Base-by-base conservation (phyloP, 257 asterid species). In the Nicotiana undulata region DNA sequence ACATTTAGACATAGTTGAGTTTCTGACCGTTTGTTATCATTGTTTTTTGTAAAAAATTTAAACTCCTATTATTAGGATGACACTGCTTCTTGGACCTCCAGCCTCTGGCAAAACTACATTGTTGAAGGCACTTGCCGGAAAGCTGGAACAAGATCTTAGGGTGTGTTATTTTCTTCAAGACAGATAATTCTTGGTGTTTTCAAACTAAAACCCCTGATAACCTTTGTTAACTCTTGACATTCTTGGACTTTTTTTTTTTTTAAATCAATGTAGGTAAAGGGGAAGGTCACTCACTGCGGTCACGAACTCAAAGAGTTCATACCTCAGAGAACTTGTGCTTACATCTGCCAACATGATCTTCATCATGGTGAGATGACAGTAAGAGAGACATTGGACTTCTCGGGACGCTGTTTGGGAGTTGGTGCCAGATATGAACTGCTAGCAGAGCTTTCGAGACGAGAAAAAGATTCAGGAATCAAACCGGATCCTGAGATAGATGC, bases 331-430 rank as follows among this genome's bases (percentile, higher is more conserved):
- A 93, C 98, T 75, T 94, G 98, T 80, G 87, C 98, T 22, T 94
- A 94, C 40, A 94, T 94, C 79, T 89, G 98, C 89, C 98, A 94
- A 81, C 92, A 93, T 63, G 98, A 94, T 64, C 90, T 94, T 84
- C 98, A 94, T 88, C 97, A 94, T 4, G 98, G 97, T 31, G 98
- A 94, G 89, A 88, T 94, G 98, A 94, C 98, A 10, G 98, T 93
- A 7, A 88, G 97, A 79, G 98, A 94, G 83, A 93, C 98, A 0
- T 76, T 94, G 76, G 84, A 94, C 85, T 94, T 94, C 77, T 87
- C 98, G 0, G 98, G 98, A 46, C 98, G 98, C 63, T 92, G 95
- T 93, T 88, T 93, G 18, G 98, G 98, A 75, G 97, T 94, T 77
- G 98, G 98, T 56, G 88, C 97, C 29, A 86, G 98, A 85, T 94